These are phyloP conservation scores for Beauveria medogensis DNA, from an alignment of 2,329 filamentous ascomycete genomes.

Conservation along the genomic window DNA sequence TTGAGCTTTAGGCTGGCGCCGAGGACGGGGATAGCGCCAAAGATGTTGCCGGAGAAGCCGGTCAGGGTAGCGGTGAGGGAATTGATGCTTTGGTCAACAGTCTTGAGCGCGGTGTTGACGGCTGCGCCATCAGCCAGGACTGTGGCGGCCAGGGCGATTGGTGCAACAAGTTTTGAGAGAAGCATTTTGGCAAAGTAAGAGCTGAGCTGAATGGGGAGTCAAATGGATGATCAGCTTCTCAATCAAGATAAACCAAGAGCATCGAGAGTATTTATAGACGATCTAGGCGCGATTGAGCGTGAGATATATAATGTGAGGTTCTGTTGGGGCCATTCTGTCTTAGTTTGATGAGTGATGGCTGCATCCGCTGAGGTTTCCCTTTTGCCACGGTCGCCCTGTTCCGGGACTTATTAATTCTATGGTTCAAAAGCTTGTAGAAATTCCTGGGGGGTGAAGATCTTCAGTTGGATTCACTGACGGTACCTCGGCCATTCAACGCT, in stretches of 20 bases:
- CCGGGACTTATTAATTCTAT: neutral
- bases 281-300: neutral
- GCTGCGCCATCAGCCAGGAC: constrained; percentile 6
- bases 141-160: constrained; percentile 1
- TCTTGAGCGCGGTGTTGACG: neutral
- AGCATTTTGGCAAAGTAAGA: neutral
- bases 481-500: neutral
- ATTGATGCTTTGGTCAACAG: neutral
- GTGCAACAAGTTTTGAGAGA: neutral
- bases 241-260: neutral
- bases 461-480: neutral
- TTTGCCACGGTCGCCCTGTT: neutral
- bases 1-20: neutral
- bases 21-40: constrained; percentile 3
- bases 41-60: constrained; percentile 5
- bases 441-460: neutral
- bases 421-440: neutral
- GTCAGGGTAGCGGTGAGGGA: neutral
- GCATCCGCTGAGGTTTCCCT: neutral
- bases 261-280: neutral
- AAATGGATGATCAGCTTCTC: neutral
- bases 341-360: neutral
- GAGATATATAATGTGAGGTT: neutral
- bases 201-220: neutral
- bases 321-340: neutral